These are phyloP conservation scores for Pichiaceae sp. DNA, from an alignment of 1,139 yeast genomes.

Conservation along the genomic window DNA sequence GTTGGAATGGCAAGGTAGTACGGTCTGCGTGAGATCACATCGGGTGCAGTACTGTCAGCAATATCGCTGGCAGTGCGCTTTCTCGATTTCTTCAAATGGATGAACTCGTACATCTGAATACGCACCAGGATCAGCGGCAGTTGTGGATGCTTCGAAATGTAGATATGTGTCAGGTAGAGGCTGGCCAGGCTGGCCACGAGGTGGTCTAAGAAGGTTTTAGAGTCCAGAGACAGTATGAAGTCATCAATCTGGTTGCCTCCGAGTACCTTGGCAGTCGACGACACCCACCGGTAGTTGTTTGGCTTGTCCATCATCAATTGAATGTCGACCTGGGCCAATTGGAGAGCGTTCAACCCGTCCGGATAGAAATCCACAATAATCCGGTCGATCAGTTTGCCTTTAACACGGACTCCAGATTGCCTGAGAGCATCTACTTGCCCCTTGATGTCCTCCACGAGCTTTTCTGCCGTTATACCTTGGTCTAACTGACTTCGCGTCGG, in stretches of 20 bases:
- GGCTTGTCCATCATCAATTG: slow-evolving; percentile 55
- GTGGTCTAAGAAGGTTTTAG: slow-evolving; percentile 37
- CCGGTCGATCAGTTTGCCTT: slow-evolving; percentile 39
- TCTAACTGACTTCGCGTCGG: slow-evolving; percentile 10
- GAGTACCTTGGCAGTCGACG: slow-evolving; percentile 43
- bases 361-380: slow-evolving; percentile 52
- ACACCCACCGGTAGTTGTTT: slow-evolving; percentile 44
- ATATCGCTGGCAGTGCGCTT: slow-evolving; percentile 7
- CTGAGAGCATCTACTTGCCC: slow-evolving; percentile 9
- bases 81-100: slow-evolving; percentile 10
- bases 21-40: slow-evolving; percentile 46
- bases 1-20: slow-evolving; percentile 59
- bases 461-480: slow-evolving; percentile 11
- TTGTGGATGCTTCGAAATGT: slow-evolving; percentile 59
- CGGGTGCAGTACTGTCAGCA: slow-evolving; percentile 14
- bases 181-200: slow-evolving; percentile 41
- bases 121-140: slow-evolving; percentile 54
- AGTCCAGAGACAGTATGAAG: slow-evolving; percentile 25
- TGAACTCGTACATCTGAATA: slow-evolving; percentile 58
- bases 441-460: slow-evolving; percentile 10
- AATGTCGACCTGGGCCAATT: slow-evolving; percentile 66
- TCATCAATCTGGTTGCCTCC: slow-evolving; percentile 26
- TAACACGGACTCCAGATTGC: slow-evolving; percentile 23
- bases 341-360: slow-evolving; percentile 56
- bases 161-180: slow-evolving; percentile 49